Percentiles rank a stretch among this genome's conserved stretches.
These are phyloP conservation scores for Phytopythium helicoides DNA, from an alignment of 352 stramenopile genomes.

Conservation along the genomic window DNA sequence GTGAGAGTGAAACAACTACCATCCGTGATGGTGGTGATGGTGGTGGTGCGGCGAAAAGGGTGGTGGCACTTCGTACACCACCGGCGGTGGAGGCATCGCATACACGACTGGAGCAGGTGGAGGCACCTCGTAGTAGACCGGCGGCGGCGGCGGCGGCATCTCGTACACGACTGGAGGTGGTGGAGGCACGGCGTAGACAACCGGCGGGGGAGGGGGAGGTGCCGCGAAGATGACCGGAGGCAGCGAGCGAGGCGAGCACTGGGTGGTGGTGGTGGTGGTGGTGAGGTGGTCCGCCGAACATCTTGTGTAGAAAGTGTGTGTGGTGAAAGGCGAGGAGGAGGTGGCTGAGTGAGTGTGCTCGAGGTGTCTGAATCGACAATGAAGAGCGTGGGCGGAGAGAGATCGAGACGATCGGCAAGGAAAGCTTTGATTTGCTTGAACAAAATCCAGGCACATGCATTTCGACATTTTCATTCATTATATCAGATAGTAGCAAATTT, in stretches of 20 bases:
- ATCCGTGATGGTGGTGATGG: conserved; percentile 11
- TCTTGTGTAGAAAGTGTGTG: no score
- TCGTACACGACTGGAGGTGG: background rate
- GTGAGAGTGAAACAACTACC: conserved; percentile 7
- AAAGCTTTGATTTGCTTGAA: no score
- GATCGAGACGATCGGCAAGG: no score
- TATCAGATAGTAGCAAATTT: no score
- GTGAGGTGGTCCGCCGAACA: background rate
- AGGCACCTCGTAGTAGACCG: background rate
- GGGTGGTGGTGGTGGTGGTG: background rate
- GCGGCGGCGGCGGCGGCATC: background rate
- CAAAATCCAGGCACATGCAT: no score
- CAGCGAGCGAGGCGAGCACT: background rate
- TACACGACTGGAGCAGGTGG: background rate
- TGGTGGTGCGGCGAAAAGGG: conserved; percentile 16
- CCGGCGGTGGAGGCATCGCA: conserved; percentile 7
- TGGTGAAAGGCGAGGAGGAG: no score
- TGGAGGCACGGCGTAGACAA: background rate
- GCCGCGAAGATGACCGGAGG: background rate
- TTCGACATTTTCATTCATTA: no score
- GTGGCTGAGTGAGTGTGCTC: no score
- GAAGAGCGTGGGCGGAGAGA: no score
- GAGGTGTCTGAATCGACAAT: no score
- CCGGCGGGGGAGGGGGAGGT: background rate
- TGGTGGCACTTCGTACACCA: conserved; percentile 38